Percentiles rank a stretch among this genome's conserved stretches.
Evolutionary conservation across 257 asterid genomes (phyloP).

Genomic region (Salvia hispanica): DNA sequence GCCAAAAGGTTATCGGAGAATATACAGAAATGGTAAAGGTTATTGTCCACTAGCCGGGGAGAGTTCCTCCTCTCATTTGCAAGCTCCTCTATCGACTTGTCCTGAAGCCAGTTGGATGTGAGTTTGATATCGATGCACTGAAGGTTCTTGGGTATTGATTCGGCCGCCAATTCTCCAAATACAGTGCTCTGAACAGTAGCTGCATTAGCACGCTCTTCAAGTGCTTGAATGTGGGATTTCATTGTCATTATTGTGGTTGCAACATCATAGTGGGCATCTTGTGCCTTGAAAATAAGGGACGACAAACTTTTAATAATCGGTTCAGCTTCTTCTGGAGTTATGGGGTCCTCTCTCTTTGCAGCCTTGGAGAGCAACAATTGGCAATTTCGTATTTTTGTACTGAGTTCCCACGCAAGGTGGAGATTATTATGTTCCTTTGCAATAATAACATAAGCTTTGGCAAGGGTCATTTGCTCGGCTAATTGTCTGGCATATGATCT

Average conservation of each 20-base stretch:
- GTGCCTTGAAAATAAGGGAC: conserved; percentile 76
- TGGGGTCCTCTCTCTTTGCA: conserved; percentile 72
- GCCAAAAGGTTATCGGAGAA: conserved; percentile 84
- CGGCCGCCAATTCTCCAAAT: conserved; percentile 74
- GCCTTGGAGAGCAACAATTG: conserved; percentile 80
- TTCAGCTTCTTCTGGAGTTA: conserved; percentile 76
- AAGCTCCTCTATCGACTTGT: conserved; percentile 47
- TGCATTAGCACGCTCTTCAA: conserved; percentile 70
- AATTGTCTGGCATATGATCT: conserved; percentile 81
- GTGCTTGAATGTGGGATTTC: conserved; percentile 86
- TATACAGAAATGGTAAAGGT: conserved; percentile 84
- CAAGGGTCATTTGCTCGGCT: conserved; percentile 84
- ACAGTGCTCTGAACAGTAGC: conserved; percentile 66
- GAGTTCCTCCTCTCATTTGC: conserved; percentile 66
- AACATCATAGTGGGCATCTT: conserved; percentile 78
- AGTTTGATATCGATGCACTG: conserved; percentile 73
- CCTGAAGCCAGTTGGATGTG: conserved; percentile 63
- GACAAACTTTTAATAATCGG: conserved; percentile 72
- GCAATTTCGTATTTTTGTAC: conserved; percentile 73
- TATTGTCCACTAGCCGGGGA: conserved; percentile 72
- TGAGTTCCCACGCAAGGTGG: conserved; percentile 87
- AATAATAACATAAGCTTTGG: conserved; percentile 82
- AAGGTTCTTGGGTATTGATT: conserved; percentile 72
- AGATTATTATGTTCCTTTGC: conserved; percentile 84
- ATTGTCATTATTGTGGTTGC: conserved; percentile 80